Percentiles rank a stretch among this genome's conserved stretches.
Evolutionary conservation across 2,329 filamentous ascomycete genomes (phyloP).

Genomic region (Phialophora chinensis): DNA sequence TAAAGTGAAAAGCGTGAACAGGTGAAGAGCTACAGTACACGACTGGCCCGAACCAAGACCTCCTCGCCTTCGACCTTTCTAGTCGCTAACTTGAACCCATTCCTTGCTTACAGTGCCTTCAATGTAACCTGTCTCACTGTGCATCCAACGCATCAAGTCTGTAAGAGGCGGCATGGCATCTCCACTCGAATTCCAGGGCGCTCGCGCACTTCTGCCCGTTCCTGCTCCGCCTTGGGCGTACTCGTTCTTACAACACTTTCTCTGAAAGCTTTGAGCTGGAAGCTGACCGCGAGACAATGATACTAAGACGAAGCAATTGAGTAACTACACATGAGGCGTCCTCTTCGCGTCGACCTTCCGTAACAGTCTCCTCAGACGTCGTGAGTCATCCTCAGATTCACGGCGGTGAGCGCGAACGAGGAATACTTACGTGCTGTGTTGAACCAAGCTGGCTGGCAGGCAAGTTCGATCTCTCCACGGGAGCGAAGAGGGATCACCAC

Average conservation of each 20-base stretch:
- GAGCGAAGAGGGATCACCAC: background rate
- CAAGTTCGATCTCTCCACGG: background rate
- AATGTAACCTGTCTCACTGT: background rate
- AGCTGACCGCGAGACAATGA: background rate
- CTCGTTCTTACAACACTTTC: background rate
- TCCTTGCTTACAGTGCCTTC: background rate
- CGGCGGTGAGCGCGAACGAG: background rate
- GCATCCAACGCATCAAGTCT: background rate
- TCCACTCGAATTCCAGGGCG: background rate
- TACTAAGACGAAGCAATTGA: background rate
- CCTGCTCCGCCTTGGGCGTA: background rate
- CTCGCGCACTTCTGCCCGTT: background rate
- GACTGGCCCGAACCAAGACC: background rate
- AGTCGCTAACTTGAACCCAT: background rate
- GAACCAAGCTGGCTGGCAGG: background rate
- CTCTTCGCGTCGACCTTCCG: background rate
- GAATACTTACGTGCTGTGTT: background rate
- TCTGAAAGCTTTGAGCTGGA: background rate
- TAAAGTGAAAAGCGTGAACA: too few species aligned
- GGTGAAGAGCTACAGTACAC: too few species aligned
- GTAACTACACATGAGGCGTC: background rate
- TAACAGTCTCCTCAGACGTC: background rate
- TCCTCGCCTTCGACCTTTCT: background rate
- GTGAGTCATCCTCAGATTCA: background rate
- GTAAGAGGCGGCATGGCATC: background rate